Conservation (phyloP, 192 early-diverging fungal genomes). For the Coemansia sp. region DNA sequence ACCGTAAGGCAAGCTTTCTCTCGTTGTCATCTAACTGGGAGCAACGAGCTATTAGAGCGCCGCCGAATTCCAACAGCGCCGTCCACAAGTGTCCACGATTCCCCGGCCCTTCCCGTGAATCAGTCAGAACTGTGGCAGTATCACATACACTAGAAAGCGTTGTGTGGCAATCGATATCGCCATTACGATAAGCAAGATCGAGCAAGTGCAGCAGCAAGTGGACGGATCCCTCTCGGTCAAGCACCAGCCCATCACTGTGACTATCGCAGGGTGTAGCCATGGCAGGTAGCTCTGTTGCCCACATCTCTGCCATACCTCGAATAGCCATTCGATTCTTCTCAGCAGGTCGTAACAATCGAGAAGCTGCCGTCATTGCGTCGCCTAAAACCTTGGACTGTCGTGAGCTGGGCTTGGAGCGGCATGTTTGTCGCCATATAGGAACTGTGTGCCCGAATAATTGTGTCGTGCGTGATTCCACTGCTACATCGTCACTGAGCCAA, state of each 20-base stretch:
- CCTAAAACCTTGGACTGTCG: not conserved
- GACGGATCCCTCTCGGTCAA: conserved; percentile 14
- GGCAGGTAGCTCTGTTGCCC: conserved; percentile 21
- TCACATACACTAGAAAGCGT: conserved; percentile 12
- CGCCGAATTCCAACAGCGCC: conserved; percentile 24
- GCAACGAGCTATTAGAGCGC: conserved; percentile 8
- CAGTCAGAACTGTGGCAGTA: conserved; percentile 1
- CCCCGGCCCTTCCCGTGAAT: not conserved
- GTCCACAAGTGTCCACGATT: conserved; percentile 15
- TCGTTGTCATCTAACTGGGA: not conserved
- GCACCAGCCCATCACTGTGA: not conserved
- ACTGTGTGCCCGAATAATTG: conserved; percentile 20
- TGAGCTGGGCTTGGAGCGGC: conserved; percentile 5
- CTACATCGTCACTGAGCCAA: conserved; percentile 18
- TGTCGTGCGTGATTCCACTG: conserved; percentile 8
- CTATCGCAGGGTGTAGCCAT: conserved; percentile 11
- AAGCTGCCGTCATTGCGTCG: conserved; percentile 15
- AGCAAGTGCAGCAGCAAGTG: conserved; percentile 34
- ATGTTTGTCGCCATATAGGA: conserved; percentile 34
- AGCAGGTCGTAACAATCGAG: not conserved
- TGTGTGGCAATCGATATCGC: not conserved
- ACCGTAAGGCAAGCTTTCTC: not conserved
- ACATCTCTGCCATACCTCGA: conserved; percentile 10
- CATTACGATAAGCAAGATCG: conserved; percentile 17
- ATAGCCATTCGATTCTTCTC: not conserved